Conservation (phyloP, 2,329 filamentous ascomycete genomes). For the Fusarium pseudocircinatum region DNA sequence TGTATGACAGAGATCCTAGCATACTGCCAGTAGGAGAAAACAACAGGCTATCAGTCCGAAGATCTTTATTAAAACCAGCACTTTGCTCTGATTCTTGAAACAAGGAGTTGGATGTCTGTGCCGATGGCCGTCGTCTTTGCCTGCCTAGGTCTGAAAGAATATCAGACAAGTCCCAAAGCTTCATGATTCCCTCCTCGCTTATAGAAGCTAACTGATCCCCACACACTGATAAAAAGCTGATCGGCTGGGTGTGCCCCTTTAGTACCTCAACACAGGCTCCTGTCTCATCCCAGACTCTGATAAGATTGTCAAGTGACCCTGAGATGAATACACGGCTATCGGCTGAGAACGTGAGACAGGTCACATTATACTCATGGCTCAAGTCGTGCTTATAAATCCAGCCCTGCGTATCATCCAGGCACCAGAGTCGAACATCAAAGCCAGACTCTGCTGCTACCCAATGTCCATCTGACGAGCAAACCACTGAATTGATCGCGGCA, state of each 20-base stretch:
- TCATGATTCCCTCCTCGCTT: fast-evolving
- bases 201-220: fast-evolving
- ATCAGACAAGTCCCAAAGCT: not conserved
- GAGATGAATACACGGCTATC: fast-evolving
- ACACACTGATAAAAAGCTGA: fast-evolving
- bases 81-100: too few relatives aligned
- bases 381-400: not conserved
- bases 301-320: not conserved
- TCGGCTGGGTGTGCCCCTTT: fast-evolving
- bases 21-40: not conserved
- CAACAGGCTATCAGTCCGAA: fast-evolving
- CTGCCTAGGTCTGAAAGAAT: fast-evolving
- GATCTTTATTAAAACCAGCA: fast-evolving
- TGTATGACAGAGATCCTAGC: fast-evolving
- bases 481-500: fast-evolving
- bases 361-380: fast-evolving
- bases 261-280: fast-evolving
- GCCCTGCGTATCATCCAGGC: fast-evolving
- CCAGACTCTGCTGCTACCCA: fast-evolving
- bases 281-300: not conserved
- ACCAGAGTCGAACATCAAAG: fast-evolving
- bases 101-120: fast-evolving
- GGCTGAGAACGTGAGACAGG: fast-evolving
- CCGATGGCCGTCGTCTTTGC: not conserved
- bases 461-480: not conserved